phyloP scores from a whole-genome alignment of 306 rosid species.

The Potentilla sterilis region DNA sequence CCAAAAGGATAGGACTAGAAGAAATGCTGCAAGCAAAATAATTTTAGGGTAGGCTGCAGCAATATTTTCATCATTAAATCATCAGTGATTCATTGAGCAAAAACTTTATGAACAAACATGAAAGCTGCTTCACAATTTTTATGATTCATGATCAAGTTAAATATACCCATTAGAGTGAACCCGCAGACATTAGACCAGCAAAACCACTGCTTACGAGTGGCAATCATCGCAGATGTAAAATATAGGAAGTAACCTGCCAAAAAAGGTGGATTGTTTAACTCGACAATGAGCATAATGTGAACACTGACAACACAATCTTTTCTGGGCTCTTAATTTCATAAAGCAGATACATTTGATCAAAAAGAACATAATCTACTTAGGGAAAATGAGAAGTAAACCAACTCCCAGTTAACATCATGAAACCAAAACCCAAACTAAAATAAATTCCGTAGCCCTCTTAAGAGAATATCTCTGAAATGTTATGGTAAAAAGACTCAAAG shows the following conservation, averaged over 20 bases:
- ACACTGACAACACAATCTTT: not conserved
- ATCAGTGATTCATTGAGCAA: slow-evolving; percentile 19
- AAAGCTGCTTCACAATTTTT: slow-evolving; percentile 10
- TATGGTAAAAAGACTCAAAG: not conserved
- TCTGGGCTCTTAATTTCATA: not conserved
- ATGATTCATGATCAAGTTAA: slow-evolving; percentile 18
- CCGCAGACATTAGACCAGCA: slow-evolving; percentile 59
- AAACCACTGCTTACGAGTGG: slow-evolving; percentile 53
- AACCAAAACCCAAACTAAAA: not conserved
- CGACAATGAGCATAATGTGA: not conserved
- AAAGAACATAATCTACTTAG: not conserved
- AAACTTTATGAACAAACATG: slow-evolving; percentile 14
- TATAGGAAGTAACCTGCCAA: slow-evolving; percentile 63
- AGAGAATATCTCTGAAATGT: not conserved
- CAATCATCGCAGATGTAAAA: slow-evolving; percentile 47
- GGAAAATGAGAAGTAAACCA: not conserved
- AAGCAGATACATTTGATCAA: not conserved
- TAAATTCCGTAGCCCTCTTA: not conserved
- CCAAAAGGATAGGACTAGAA: slow-evolving; percentile 72
- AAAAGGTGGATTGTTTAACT: slow-evolving; percentile 18
- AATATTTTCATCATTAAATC: slow-evolving; percentile 23
- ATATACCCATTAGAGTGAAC: slow-evolving; percentile 64
- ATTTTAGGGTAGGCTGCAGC: slow-evolving; percentile 65
- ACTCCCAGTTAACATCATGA: not conserved
- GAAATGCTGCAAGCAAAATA: slow-evolving; percentile 60